Evolutionary conservation across 305 asterid genomes (phyloP), one percentile per base, ranked within the genome.

Genomic region (Fraxinus angustifolia): DNA sequence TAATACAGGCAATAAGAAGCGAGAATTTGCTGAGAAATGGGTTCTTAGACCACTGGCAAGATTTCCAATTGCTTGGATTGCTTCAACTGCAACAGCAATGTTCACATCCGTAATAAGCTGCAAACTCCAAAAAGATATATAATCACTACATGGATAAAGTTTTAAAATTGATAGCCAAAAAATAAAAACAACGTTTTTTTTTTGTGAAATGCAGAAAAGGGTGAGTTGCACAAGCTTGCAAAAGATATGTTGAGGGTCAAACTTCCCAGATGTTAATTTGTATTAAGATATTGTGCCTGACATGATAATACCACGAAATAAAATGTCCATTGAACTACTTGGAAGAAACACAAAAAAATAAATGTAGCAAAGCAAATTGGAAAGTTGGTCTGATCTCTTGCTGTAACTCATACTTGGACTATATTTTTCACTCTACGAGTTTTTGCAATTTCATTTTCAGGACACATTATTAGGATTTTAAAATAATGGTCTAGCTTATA

Each of bases 41-140:
- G 97, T 88, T 88, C 99, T 88, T 84, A 96, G 89, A 80, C 99
- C 99, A 89, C 88, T 90, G 19, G 98, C 97, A 86, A 94, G 99
- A 87, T 94, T 94, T 85, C 98, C 99, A 45, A 96, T 87, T 19
- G 99, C 97, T 88, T 94, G 99, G 79, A 96, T 86, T 65, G 98
- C 97, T 89, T 96, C 98, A 82, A 93, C 98, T 65, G 97, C 99
- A 85, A 96, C 99, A 82, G 99, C 98, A 88, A 94, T 96, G 89
- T 96, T 96, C 45, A 91, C 97, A 80, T 96, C 98, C 67, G 92
- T 93, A 80, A 96, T 92, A 85, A 96, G 98, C 98, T 96, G 97
- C 91, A 88, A 88, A 68, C 56, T 70, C 78, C 82, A 82, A 78
- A 73, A 82, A 73, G 80, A 16, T 65, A 28, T 7, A 71, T 74